Evolutionary conservation across 1,284 basidiomycete species (phyloP).

Genomic region (Anthracocystis walkeri): DNA sequence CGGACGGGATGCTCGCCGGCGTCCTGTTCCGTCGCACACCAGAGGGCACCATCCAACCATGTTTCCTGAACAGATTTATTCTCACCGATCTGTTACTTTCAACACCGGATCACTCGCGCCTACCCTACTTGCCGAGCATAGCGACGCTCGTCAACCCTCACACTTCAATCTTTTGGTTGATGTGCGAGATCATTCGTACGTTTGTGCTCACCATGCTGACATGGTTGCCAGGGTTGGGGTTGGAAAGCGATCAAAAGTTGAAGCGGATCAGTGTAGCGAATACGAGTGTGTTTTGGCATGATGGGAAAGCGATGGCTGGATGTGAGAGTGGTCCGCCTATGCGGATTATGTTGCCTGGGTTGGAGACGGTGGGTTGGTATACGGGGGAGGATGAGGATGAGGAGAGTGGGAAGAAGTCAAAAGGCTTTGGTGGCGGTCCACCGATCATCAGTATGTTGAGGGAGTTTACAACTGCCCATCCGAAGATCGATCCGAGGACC

Average conservation of each 20-base stretch:
- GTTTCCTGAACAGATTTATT: slow-evolving; percentile 70
- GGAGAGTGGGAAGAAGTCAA: not conserved
- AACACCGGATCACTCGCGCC: slow-evolving; percentile 52
- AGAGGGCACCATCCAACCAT: slow-evolving; percentile 54
- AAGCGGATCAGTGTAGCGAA: slow-evolving; percentile 71
- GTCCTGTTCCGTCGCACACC: slow-evolving; percentile 70
- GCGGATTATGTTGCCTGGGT: slow-evolving; percentile 71
- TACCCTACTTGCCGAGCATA: slow-evolving; percentile 72
- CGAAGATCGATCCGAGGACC: slow-evolving; percentile 71
- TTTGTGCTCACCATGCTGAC: slow-evolving; percentile 61
- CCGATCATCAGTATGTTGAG: slow-evolving; percentile 65
- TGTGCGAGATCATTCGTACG: slow-evolving; percentile 70
- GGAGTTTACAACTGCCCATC: slow-evolving; percentile 73
- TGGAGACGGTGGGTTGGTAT: slow-evolving; percentile 72
- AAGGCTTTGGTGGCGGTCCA: slow-evolving; percentile 43
- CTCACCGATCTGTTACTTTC: slow-evolving; percentile 69
- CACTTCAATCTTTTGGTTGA: slow-evolving; percentile 68
- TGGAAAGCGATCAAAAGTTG: slow-evolving; percentile 34
- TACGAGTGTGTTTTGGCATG: slow-evolving; percentile 71
- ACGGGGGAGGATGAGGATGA: slow-evolving; percentile 45
- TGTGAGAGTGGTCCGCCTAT: slow-evolving; percentile 73
- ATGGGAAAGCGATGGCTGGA: slow-evolving; percentile 71
- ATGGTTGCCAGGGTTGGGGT: slow-evolving; percentile 60
- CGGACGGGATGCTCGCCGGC: slow-evolving; percentile 72
- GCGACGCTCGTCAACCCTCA: slow-evolving; percentile 72